These are phyloP conservation scores for Helotiales sp. DNA, from an alignment of 2,329 filamentous ascomycete genomes.

Conservation along the genomic window DNA sequence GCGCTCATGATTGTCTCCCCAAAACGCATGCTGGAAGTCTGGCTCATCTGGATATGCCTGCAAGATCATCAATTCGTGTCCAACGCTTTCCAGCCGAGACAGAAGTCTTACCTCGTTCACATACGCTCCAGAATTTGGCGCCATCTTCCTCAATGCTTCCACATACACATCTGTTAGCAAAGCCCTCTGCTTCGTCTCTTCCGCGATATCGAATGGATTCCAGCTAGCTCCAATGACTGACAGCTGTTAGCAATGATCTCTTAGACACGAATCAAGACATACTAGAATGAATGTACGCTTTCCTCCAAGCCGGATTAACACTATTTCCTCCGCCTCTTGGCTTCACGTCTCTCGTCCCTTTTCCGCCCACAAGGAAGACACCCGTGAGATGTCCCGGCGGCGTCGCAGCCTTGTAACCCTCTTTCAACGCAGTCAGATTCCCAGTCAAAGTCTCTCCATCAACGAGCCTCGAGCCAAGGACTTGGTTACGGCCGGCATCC, in stretches of 20 bases:
- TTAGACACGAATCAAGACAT: slow-evolving; percentile 27
- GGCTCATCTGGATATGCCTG: slow-evolving; percentile 54
- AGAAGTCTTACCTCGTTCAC: slow-evolving; percentile 35
- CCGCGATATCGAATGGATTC: slow-evolving; percentile 26
- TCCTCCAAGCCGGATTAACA: slow-evolving; percentile 58
- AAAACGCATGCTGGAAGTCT: slow-evolving; percentile 42
- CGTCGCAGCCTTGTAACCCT: slow-evolving; percentile 47
- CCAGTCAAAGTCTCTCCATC: slow-evolving; percentile 45
- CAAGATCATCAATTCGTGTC: slow-evolving; percentile 38
- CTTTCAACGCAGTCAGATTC: slow-evolving; percentile 44
- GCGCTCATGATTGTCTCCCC: slow-evolving; percentile 49
- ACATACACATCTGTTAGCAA: slow-evolving; percentile 27
- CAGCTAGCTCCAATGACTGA: slow-evolving; percentile 22
- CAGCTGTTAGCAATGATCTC: slow-evolving; percentile 10
- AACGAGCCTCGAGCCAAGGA: slow-evolving; percentile 53
- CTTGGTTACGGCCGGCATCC: slow-evolving; percentile 46
- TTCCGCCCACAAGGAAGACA: slow-evolving; percentile 51
- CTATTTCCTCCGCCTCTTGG: slow-evolving; percentile 53
- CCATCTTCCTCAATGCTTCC: slow-evolving; percentile 32
- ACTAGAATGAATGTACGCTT: slow-evolving; percentile 50
- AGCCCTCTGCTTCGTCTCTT: slow-evolving; percentile 16
- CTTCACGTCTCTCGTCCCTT: slow-evolving; percentile 50
- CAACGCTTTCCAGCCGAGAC: background rate
- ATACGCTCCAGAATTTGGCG: slow-evolving; percentile 37
- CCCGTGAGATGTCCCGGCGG: slow-evolving; percentile 42